Conservation (phyloP, 768 basidiomycete genomes). For the Tylopilus intermedius region DNA sequence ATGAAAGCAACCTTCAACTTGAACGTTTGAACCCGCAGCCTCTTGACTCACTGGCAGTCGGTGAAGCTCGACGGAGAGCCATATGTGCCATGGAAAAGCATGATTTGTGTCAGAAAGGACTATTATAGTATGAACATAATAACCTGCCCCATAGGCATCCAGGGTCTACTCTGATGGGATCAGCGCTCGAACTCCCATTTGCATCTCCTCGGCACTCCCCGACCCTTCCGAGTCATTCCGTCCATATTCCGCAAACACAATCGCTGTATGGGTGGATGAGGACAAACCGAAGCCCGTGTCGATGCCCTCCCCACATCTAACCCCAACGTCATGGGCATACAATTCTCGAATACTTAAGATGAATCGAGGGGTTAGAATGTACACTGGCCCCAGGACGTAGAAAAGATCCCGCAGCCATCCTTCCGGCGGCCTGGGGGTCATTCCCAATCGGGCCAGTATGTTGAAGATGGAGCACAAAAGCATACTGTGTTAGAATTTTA, state of each 20-base stretch:
- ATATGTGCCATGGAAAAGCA: too few relatives aligned
- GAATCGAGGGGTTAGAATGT: neutral
- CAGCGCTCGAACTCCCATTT: too few relatives aligned
- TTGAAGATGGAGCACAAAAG: neutral
- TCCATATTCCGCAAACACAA: neutral
- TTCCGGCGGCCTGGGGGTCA: too few relatives aligned
- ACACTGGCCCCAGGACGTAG: neutral
- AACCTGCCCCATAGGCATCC: too few relatives aligned
- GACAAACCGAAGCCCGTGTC: neutral
- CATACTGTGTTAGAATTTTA: neutral
- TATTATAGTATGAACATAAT: too few relatives aligned
- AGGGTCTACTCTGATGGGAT: too few relatives aligned
- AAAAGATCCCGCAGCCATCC: neutral
- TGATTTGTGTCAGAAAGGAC: too few relatives aligned
- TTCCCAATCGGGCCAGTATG: too few relatives aligned
- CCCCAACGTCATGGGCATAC: neutral
- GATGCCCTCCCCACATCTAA: neutral
- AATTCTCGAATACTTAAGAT: neutral
- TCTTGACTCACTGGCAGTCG: too few relatives aligned
- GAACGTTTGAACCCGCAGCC: too few relatives aligned
- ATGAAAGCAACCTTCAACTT: too few relatives aligned
- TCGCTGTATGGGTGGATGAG: neutral
- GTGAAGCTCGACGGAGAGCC: too few relatives aligned
- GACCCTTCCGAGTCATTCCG: neutral
- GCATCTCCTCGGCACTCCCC: neutral